Base-by-base conservation (phyloP, 257 asterid genomes). In the Solanum pinnatisectum region DNA sequence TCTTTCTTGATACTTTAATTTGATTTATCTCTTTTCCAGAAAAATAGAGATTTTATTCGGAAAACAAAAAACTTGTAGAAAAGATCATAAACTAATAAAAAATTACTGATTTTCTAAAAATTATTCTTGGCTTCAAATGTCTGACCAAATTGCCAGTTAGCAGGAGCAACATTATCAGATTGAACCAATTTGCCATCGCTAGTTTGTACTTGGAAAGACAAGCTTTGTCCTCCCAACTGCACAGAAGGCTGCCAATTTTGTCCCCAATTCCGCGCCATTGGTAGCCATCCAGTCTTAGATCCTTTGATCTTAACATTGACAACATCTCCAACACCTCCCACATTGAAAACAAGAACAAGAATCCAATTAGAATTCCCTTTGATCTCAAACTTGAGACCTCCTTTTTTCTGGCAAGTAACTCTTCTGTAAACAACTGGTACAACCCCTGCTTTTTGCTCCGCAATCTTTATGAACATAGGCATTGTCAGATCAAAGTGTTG, bases 241-340 rank as follows among this genome's bases (percentile, higher is more conserved):
- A 32, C 14, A 1, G 23, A 23, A 2, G 90, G 15, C 36, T 91
- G 78, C 92, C 94, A 91, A n/a, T 89, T 89, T 33, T 89, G 89
- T 4, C 94, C 95, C 94, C 94, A 93, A 33, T 91, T 91, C 1
- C 94, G 86, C 1, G 1, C 18, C 92, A 93, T 68, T 1, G 27
- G 18, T 5, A 32, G 32, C 94, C 94, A 92, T 2, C 14, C 35
- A 6, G 88, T 79, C 4, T 67, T 65, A 8, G 86, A 86, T 5
- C 92, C 90, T 39, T 85, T 86, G 32, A 93, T 84, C 65, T 88
- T 83, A 0, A 92, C 52, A 5, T 73, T 65, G 0, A 4, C 67
- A 15, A 93, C 92, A 9, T 92, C 92, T 20, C 95, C 94, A 1
- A 32, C 90, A 12, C 95, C 95, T 27, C 91, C 92, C 36, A 93